Percentiles rank a stretch among this genome's conserved stretches.
Conservation (phyloP, 31 red algal species). For the Asparagopsis taxiformis region DNA sequence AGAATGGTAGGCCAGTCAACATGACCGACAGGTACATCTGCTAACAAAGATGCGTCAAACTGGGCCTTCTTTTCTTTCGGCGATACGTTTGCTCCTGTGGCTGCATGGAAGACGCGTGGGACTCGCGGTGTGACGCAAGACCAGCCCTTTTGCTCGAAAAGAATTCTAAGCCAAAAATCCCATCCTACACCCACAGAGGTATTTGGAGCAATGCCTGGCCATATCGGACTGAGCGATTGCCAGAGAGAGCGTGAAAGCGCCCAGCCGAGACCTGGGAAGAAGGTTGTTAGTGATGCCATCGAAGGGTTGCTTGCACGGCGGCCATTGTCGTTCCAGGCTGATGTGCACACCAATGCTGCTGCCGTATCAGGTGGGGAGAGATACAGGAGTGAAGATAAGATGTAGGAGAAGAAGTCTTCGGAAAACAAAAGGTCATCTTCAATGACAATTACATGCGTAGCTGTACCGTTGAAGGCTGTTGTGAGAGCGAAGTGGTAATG, state of each 20-base stretch:
- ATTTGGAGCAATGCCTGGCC: slow-evolving; percentile 13
- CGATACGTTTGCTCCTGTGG: slow-evolving; percentile 26
- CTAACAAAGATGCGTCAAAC: slow-evolving; percentile 2
- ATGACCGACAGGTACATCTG: slow-evolving; percentile 13
- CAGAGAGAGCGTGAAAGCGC: slow-evolving; percentile 28
- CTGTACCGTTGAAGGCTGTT: slow-evolving; percentile 6
- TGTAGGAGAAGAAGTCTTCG: slow-evolving; percentile 18
- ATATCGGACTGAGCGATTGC: slow-evolving; percentile 14
- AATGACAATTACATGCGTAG: slow-evolving; percentile 34
- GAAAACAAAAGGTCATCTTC: slow-evolving; percentile 53
- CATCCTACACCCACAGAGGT: slow-evolving; percentile 41
- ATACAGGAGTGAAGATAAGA: background rate
- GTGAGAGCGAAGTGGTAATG: slow-evolving; percentile 31
- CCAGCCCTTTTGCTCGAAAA: slow-evolving; percentile 32
- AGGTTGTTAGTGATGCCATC: slow-evolving; percentile 30
- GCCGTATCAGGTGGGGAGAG: background rate
- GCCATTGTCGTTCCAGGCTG: slow-evolving; percentile 55
- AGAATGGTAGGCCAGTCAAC: too few relatives aligned
- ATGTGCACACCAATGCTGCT: slow-evolving; percentile 27
- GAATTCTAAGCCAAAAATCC: slow-evolving; percentile 45
- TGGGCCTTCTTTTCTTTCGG: background rate
- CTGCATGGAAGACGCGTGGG: slow-evolving; percentile 39
- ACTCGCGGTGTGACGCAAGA: slow-evolving; percentile 25
- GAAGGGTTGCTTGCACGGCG: background rate
- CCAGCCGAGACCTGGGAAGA: slow-evolving; percentile 65